These are phyloP conservation scores for Phylloporus sp. DNA, from an alignment of 768 basidiomycete genomes.

Conservation along the genomic window DNA sequence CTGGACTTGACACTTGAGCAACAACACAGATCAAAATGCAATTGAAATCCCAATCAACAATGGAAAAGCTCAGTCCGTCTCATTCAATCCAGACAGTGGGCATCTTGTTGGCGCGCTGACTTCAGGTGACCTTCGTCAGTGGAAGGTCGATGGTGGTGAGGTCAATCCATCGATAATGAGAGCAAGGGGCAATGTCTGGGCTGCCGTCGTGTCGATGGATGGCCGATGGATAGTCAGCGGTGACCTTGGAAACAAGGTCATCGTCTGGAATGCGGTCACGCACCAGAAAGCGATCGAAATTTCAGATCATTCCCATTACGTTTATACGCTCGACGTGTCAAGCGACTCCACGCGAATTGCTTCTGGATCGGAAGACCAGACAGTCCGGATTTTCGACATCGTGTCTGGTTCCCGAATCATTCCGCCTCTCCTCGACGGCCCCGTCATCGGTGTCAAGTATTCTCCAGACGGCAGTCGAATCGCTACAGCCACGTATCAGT, in stretches of 20 bases:
- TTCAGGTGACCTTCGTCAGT: background rate
- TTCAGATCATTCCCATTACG: background rate
- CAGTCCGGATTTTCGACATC: background rate
- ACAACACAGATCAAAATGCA: background rate
- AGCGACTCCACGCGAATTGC: background rate
- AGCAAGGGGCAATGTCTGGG: background rate
- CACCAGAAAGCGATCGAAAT: background rate
- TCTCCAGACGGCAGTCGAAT: background rate
- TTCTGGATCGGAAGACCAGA: background rate
- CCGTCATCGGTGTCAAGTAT: background rate
- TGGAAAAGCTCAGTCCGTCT: background rate
- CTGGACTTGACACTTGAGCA: background rate
- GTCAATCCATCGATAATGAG: background rate
- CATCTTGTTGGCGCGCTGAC: background rate
- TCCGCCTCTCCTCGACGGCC: background rate
- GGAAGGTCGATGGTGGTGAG: background rate
- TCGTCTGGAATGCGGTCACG: background rate
- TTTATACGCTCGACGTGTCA: background rate
- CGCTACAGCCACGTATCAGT: background rate
- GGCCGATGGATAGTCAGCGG: conserved; percentile 2
- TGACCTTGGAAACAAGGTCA: background rate
- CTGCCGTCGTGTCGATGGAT: background rate
- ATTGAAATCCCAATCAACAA: background rate
- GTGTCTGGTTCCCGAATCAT: background rate
- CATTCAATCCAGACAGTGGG: background rate